Conservation (phyloP, 352 stramenopile genomes). For the Pythium insidiosum region DNA sequence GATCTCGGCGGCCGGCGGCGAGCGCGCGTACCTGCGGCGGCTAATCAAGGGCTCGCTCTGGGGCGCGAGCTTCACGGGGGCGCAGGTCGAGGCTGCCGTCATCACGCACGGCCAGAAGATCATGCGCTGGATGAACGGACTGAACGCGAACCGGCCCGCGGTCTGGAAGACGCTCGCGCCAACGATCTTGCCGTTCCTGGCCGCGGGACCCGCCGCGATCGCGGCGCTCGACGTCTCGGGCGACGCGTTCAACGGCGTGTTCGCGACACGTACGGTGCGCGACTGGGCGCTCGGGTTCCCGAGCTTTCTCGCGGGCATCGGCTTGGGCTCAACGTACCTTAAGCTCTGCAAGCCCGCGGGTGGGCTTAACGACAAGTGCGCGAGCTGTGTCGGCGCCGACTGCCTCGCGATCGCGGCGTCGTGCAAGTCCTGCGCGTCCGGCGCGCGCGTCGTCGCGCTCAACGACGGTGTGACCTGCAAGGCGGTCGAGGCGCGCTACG, state of each 20-base stretch:
- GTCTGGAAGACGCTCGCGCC: constrained; percentile 28
- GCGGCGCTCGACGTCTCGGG: constrained; percentile 25
- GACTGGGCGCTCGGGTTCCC: constrained; percentile 46
- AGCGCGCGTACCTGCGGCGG: constrained; percentile 13
- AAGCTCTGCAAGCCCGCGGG: constrained; percentile 23
- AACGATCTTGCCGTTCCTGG: constrained; percentile 29
- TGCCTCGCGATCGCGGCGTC: constrained; percentile 29
- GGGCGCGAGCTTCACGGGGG: not conserved
- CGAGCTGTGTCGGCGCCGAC: constrained; percentile 21
- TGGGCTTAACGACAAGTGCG: constrained; percentile 34
- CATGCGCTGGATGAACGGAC: constrained; percentile 32
- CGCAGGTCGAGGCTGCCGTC: constrained; percentile 1
- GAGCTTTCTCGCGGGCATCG: constrained; percentile 40
- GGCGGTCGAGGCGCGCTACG: constrained; percentile 30
- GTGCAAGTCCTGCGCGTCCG: constrained; percentile 37
- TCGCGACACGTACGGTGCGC: constrained; percentile 31
- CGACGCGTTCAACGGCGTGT: constrained; percentile 48
- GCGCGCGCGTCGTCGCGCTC: constrained; percentile 25
- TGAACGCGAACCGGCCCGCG: constrained; percentile 43
- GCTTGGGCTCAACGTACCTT: constrained; percentile 36
- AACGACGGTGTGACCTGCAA: constrained; percentile 40
- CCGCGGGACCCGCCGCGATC: constrained; percentile 21
- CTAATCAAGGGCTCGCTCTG: not conserved
- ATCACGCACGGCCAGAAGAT: constrained; percentile 6
- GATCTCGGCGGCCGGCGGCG: constrained; percentile 17